Percentiles rank a stretch among this genome's conserved stretches.
These are phyloP conservation scores for Zasmidium angulare DNA, from an alignment of 2,329 filamentous ascomycete species.

Conservation along the genomic window DNA sequence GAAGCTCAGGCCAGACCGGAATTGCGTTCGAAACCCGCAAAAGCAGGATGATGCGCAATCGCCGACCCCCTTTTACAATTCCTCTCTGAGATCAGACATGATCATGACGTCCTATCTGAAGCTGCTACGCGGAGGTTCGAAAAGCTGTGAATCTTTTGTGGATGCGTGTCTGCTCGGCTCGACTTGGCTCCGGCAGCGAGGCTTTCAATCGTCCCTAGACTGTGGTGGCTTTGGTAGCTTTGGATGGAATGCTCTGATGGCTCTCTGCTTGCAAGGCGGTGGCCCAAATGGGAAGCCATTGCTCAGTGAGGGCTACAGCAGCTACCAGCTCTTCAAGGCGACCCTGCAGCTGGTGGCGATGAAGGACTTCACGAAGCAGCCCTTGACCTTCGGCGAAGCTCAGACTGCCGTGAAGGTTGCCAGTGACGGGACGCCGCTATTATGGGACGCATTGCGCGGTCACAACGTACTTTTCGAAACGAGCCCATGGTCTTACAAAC, in stretches of 20 bases:
- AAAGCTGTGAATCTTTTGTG: constrained; percentile 68
- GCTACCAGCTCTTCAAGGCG: constrained; percentile 93
- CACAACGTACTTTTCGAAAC: constrained; percentile 91
- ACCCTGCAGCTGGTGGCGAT: constrained; percentile 81
- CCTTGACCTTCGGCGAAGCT: constrained; percentile 48
- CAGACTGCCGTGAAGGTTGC: constrained; percentile 36
- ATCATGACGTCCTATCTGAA: constrained; percentile 74
- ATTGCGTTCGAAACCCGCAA: constrained; percentile 61
- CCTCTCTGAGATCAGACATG: constrained; percentile 75
- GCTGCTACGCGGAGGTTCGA: constrained; percentile 67
- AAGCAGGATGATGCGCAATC: constrained; percentile 26
- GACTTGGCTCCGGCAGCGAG: constrained; percentile 85
- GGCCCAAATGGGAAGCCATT: constrained; percentile 69
- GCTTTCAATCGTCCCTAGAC: constrained; percentile 68
- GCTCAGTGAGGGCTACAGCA: constrained; percentile 78
- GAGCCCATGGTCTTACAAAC: constrained; percentile 75
- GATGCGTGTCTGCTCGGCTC: constrained; percentile 85
- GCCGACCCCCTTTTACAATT: constrained; percentile 85
- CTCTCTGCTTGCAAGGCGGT: constrained; percentile 76
- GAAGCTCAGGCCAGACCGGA: constrained; percentile 70
- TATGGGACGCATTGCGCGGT: constrained; percentile 73
- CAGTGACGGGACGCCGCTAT: constrained; percentile 59
- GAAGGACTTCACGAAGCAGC: constrained; percentile 67
- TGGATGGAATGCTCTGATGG: constrained; percentile 81
- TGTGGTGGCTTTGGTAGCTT: constrained; percentile 88